Evolutionary conservation across 192 early-diverging fungal genomes (phyloP).

Genomic region (Backusella circina): DNA sequence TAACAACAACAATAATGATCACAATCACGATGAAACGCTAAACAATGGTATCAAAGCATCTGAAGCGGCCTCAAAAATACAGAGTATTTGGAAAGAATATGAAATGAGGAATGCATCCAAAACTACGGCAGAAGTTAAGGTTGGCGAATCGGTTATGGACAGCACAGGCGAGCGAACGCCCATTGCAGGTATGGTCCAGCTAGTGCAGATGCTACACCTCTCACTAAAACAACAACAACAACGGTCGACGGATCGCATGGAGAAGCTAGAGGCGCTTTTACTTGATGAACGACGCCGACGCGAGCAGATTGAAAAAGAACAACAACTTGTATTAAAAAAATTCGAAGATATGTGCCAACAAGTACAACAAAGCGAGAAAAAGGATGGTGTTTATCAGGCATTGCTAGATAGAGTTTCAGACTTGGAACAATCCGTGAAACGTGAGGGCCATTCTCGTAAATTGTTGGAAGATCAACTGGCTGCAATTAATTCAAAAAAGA

Average conservation of each 20-base stretch:
- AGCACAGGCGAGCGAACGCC: conserved; percentile 1
- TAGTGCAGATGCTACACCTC: conserved; percentile 17
- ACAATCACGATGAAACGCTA: background rate
- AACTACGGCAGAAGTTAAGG: background rate
- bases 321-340: conserved; percentile 3
- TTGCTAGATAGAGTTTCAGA: background rate
- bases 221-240: conserved; percentile 19
- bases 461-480: conserved; percentile 2
- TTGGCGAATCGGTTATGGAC: background rate
- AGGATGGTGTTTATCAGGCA: background rate
- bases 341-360: conserved; percentile 3
- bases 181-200: conserved; percentile 13
- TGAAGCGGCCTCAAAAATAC: conserved; percentile 1
- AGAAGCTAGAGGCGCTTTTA: conserved; percentile 9
- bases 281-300: conserved; percentile 6
- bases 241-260: conserved; percentile 1
- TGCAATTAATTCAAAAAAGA: background rate
- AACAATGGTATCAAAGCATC: background rate
- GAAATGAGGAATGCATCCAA: background rate
- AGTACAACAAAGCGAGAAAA: background rate
- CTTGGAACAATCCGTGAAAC: conserved; percentile 6
- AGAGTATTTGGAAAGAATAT: conserved; percentile 10
- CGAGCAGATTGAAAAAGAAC: background rate
- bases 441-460: conserved; percentile 12
- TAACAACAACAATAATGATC: background rate